Evolutionary conservation across 2,329 filamentous ascomycete genomes (phyloP), one percentile per base, ranked within the genome.

Genomic region (Onygena corvina): DNA sequence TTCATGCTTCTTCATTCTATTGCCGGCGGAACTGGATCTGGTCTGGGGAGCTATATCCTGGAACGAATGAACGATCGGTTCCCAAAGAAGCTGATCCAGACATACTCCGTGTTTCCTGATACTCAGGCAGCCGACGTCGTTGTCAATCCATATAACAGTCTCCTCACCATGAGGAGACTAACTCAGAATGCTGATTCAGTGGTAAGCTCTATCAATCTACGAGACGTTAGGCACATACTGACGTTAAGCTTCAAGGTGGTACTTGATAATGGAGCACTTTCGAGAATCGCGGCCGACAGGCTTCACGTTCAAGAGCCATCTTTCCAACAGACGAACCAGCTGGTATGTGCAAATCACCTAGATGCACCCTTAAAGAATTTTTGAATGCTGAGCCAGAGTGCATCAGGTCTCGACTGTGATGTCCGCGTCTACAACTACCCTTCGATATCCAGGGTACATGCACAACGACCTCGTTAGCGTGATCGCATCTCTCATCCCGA

Each of bases 1-100:
- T 98, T 98, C 71, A 98, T 98, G 92, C 80, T 98, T 67, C 76
- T 98, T 55, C 92, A 98, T 66, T 96, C 92, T 2, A 98, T 98
- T 62, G 93, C 92, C 36, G 92, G 92, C 54, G 92, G 92, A 50
- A 98, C 92, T 14, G 92, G 92, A 6, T 95, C 89, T 18, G 92
- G 92, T n/a, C 70, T 98, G 40, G 92, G 92, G 20, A 94, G 88
- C 23, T 98, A 93, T 63, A 77, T 98, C 53, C 79, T 98, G 14
- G 93, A 98, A 69, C 78, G 88, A 55, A 81, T 98, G 66, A 98
- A 98, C 66, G 92, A 98, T 67, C 79, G 89, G 46, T 98, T 96
- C 59, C 92, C 93, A 30, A 98, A 98, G 71, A 98, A 98, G 74
- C 81, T 98, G 56, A 95, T 98, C 51, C 92, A 98, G 70, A 96